These are phyloP conservation scores for Rhexocercosporidium sp. DNA, from an alignment of 2,329 filamentous ascomycete genomes.

Conservation along the genomic window DNA sequence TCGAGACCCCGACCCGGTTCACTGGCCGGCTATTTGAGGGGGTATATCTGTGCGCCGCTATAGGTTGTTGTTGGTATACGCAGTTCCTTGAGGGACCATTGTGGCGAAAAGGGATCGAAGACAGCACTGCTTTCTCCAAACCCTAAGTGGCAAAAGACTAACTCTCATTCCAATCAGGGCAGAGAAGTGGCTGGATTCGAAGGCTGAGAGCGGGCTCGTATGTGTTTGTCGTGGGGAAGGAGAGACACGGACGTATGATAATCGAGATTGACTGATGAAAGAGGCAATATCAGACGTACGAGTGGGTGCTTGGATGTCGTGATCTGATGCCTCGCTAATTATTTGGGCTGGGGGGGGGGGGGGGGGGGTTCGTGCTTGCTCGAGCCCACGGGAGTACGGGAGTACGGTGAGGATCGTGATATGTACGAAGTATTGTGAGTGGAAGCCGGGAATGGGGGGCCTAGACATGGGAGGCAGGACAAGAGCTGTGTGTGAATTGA, in stretches of 20 bases:
- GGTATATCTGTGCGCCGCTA: neutral
- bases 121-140: neutral
- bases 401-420: neutral
- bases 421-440: neutral
- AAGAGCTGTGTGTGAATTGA: too few species aligned
- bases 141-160: too few species aligned
- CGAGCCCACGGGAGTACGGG: neutral
- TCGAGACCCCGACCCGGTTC: neutral
- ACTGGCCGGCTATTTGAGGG: slow-evolving; percentile 1
- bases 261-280: neutral
- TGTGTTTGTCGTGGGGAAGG: too few species aligned
- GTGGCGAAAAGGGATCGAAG: neutral
- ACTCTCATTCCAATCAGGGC: too few species aligned
- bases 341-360: too few species aligned
- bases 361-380: neutral
- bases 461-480: too few species aligned
- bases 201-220: neutral
- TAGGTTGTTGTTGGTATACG: neutral
- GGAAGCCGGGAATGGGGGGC: too few species aligned
- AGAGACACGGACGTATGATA: too few species aligned
- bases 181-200: neutral
- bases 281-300: neutral
- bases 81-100: neutral
- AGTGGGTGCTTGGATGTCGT: neutral
- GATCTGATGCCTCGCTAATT: neutral